Conservation (phyloP, 208 protist species). For the Trypanosoma theileri region DNA sequence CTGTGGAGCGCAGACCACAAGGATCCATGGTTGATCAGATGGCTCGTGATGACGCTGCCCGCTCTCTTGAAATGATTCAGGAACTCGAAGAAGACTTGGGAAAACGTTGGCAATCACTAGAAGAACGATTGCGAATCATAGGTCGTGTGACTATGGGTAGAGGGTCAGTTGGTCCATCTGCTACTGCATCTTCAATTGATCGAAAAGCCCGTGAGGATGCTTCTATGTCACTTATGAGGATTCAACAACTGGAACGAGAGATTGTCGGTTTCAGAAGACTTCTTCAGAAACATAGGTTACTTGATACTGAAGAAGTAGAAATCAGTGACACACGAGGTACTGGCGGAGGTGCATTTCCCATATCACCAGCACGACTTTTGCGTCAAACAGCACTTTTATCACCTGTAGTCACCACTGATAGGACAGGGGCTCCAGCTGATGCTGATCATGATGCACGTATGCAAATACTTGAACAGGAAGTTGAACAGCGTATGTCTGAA, state of each 20-base stretch:
- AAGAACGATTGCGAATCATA: constrained; percentile 86
- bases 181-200: constrained; percentile 45
- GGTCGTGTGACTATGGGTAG: constrained; percentile 71
- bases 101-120: constrained; percentile 72
- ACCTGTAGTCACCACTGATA: background rate
- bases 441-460: constrained; percentile 27
- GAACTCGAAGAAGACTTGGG: constrained; percentile 81
- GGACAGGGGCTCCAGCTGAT: background rate
- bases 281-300: constrained; percentile 14
- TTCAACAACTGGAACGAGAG: constrained; percentile 82
- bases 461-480: constrained; percentile 70
- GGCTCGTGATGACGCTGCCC: constrained; percentile 52
- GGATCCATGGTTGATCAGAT: constrained; percentile 31
- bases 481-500: constrained; percentile 83
- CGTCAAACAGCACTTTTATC: background rate
- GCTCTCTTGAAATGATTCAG: constrained; percentile 47
- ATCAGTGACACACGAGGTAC: background rate
- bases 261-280: constrained; percentile 48
- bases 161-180: background rate
- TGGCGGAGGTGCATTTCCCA: background rate
- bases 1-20: constrained; percentile 1
- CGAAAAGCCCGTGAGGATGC: constrained; percentile 87
- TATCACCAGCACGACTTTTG: background rate
- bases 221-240: constrained; percentile 78
- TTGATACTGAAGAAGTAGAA: background rate